Percentiles rank a stretch among this genome's conserved stretches.
phyloP scores from a whole-genome alignment of 1,284 basidiomycete genomes.

The Apiotrichum sp. region DNA sequence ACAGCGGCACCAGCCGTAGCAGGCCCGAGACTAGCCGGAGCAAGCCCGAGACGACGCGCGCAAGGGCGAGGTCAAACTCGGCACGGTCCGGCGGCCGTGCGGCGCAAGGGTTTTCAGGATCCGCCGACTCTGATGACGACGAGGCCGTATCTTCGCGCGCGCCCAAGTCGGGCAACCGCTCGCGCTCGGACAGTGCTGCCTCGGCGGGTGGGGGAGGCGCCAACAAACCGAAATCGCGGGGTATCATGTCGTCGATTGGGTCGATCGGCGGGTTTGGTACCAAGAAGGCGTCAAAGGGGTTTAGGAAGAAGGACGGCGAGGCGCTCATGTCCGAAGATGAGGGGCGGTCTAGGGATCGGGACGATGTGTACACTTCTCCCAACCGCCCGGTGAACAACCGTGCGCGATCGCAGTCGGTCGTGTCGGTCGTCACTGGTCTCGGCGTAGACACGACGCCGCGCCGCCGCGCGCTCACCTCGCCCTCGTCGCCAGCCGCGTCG shows the following conservation, averaged over 20 bases:
- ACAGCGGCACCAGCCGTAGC: background rate
- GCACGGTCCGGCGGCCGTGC: constrained; percentile 12
- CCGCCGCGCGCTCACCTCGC: constrained; percentile 32
- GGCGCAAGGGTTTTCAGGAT: background rate
- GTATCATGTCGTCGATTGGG: constrained; percentile 29
- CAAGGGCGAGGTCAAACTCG: constrained; percentile 36
- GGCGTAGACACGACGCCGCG: constrained; percentile 1
- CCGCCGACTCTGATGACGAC: constrained; percentile 27
- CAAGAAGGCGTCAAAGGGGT: constrained; percentile 29
- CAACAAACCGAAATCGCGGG: constrained; percentile 21
- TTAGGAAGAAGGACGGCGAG: constrained; percentile 56
- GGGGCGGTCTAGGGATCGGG: constrained; percentile 12
- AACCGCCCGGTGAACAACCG: background rate
- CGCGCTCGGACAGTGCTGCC: constrained; percentile 40
- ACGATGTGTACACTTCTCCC: constrained; percentile 42
- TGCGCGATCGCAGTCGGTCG: constrained; percentile 10
- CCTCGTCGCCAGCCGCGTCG: constrained; percentile 19
- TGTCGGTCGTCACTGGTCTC: constrained; percentile 6
- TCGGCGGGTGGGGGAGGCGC: too few species aligned
- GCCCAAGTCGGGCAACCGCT: constrained; percentile 21
- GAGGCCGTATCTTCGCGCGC: constrained; percentile 17
- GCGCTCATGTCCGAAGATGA: constrained; percentile 39
- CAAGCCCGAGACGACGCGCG: too few species aligned
- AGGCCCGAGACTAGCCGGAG: background rate
- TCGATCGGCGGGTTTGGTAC: constrained; percentile 40